Evolutionary conservation across 768 basidiomycete species (phyloP), one percentile per base, ranked within the genome.

Genomic region (Cubamyces lactineus): DNA sequence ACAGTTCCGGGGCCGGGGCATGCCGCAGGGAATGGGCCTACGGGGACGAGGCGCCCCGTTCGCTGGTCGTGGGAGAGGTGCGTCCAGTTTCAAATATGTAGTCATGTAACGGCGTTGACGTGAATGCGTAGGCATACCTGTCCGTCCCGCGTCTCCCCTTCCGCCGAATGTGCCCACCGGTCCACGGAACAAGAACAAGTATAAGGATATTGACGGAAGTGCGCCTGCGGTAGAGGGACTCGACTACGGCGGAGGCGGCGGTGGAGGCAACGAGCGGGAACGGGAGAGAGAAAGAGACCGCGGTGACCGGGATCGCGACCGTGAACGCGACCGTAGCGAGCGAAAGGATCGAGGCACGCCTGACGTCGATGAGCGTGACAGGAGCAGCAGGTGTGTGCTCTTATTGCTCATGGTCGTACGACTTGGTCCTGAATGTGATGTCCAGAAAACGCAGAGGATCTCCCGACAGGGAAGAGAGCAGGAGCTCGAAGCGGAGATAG

Each of bases 81-180:
- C 62, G 79, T 74, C 42, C 6, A 34, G 59, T 56, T 43, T 42
- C 52, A 17, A 28, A 13, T 39, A 34, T 34, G 49, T 55, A 19
- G 34, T 62, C 46, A 56, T 11, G 30, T 15, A 5, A 24, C 30
- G 21, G 17, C 21, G 50, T 45, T 60, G 54, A 48, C 30, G 41
- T 42, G 26, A 23, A 47, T 53, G 17, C 6, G 16, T 34, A 24
- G 78, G 80, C 57, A 79, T 80, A 7, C 86, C 89, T 42, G 86
- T 86, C 39, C 83, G 92, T 61, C 88, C 92, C 4, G 88, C 91
- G 6, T 94, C 92, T 0, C 92, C 92, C 17, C 80, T 94, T 1
- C 92, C 92, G 0, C 91, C 92, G 15, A 87, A 87, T 61, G 92
- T 94, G 19, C 92, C 92, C 1, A 94, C 92, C 0, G 92, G 92